Percentiles rank a stretch among this genome's conserved stretches.
Evolutionary conservation across 176 grass and related monocot genomes (phyloP).

Genomic region (Olyra latifolia): DNA sequence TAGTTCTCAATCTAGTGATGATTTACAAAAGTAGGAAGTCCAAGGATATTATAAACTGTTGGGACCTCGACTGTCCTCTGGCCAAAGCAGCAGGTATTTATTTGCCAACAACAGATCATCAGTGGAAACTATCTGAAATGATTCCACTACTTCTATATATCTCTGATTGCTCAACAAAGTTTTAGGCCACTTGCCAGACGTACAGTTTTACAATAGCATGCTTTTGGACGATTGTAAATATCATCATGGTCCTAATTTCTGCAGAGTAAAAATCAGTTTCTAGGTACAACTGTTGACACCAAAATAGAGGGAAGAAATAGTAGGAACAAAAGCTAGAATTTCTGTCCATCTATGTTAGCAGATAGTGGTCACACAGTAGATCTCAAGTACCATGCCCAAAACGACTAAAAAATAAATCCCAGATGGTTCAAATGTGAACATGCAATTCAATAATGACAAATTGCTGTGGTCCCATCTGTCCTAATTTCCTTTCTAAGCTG

Average conservation of each 20-base stretch:
- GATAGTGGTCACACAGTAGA: background rate
- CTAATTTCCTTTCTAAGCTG: background rate
- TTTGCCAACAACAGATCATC: background rate
- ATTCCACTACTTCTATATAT: background rate
- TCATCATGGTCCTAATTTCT: background rate
- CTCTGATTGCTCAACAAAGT: background rate
- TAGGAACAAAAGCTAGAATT: background rate
- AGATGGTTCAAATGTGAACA: background rate
- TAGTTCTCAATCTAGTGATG: background rate
- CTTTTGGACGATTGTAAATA: background rate
- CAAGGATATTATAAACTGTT: background rate
- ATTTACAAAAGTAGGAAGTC: background rate
- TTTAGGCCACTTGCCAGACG: background rate
- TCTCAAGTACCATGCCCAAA: background rate
- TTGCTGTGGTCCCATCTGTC: background rate
- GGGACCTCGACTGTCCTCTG: background rate
- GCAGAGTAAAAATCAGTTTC: background rate
- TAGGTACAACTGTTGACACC: background rate
- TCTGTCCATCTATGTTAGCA: background rate
- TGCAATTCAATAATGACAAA: background rate
- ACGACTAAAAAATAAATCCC: background rate
- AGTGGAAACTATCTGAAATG: background rate
- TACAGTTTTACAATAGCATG: background rate
- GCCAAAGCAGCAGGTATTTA: background rate
- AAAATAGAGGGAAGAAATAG: background rate